Evolutionary conservation across 83 land plant genomes (phyloP).

Genomic region (Thuja plicata): DNA sequence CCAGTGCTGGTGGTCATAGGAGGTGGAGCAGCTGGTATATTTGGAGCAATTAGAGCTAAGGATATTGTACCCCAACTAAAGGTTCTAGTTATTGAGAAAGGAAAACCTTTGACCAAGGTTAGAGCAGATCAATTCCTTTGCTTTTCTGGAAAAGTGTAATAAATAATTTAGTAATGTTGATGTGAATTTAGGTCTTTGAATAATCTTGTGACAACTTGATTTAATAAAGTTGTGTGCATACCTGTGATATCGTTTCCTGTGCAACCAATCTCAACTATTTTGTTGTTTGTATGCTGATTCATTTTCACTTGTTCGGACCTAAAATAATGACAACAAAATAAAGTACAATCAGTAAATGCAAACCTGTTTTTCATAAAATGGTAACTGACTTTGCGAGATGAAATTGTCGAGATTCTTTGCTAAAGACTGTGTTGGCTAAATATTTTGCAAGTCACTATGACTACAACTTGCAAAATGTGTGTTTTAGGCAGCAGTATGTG

Average conservation of each 20-base stretch:
- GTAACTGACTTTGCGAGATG: background rate
- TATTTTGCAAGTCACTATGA: no score
- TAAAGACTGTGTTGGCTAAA: no score
- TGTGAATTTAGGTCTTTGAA: background rate
- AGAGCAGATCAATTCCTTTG: background rate
- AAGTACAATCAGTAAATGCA: background rate
- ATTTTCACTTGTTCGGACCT: background rate
- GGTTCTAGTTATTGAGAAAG: constrained; percentile 85
- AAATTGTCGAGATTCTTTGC: background rate
- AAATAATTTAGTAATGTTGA: background rate
- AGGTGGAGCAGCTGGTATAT: constrained; percentile 96
- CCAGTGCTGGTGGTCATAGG: constrained; percentile 83
- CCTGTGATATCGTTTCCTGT: background rate
- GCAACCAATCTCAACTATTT: background rate
- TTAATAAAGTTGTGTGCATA: background rate
- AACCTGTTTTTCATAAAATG: background rate
- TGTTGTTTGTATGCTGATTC: background rate
- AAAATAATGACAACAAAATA: background rate
- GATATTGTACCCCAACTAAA: constrained; percentile 65
- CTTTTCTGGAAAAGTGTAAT: background rate
- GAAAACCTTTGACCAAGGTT: constrained; percentile 86
- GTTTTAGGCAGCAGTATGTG: no score
- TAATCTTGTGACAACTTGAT: background rate
- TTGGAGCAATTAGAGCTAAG: constrained; percentile 92
- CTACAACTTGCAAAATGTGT: no score